A percentile compares a stretch with the other conserved stretches of the same genome.
Evolutionary conservation across 352 stramenopile genomes (phyloP).

Genomic region (Phytopythium helicoides): DNA sequence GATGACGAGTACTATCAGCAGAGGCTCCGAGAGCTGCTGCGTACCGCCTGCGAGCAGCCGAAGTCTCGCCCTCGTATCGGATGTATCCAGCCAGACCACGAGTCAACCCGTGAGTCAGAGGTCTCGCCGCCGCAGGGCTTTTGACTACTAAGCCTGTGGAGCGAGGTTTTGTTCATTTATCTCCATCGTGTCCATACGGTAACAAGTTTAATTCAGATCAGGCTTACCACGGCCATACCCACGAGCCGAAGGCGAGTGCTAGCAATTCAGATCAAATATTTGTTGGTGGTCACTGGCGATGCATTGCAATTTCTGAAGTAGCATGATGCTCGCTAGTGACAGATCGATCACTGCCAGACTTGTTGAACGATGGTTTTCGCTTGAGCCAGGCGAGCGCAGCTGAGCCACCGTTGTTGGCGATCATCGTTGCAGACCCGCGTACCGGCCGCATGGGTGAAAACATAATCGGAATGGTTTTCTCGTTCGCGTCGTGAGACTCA

Average conservation of each 20-base stretch:
- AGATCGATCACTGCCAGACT: background rate
- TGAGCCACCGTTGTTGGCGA: background rate
- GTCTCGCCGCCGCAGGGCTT: slow-evolving; percentile 18
- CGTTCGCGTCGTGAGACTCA: slow-evolving; percentile 56
- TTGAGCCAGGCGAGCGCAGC: slow-evolving; percentile 1
- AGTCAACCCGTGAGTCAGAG: slow-evolving; percentile 2
- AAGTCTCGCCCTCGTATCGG: slow-evolving; percentile 38
- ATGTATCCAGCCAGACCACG: slow-evolving; percentile 6
- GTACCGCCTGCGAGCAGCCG: slow-evolving; percentile 49
- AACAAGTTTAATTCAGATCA: too few relatives aligned
- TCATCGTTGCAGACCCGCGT: background rate
- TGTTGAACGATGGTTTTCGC: slow-evolving; percentile 1
- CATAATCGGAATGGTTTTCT: slow-evolving; percentile 59
- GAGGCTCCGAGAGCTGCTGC: slow-evolving; percentile 54
- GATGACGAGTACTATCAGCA: slow-evolving; percentile 77
- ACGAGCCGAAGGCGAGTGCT: too few relatives aligned
- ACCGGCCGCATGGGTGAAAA: slow-evolving; percentile 29
- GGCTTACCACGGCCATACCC: too few relatives aligned
- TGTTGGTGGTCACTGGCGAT: too few relatives aligned
- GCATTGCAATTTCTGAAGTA: too few relatives aligned
- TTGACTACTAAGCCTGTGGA: background rate
- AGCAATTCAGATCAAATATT: too few relatives aligned
- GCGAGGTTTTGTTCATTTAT: too few relatives aligned
- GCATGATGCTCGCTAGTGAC: background rate
- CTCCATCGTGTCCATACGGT: too few relatives aligned